phyloP scores from a whole-genome alignment of 108 stramenopile genomes.

The Thalassiosira profunda region DNA sequence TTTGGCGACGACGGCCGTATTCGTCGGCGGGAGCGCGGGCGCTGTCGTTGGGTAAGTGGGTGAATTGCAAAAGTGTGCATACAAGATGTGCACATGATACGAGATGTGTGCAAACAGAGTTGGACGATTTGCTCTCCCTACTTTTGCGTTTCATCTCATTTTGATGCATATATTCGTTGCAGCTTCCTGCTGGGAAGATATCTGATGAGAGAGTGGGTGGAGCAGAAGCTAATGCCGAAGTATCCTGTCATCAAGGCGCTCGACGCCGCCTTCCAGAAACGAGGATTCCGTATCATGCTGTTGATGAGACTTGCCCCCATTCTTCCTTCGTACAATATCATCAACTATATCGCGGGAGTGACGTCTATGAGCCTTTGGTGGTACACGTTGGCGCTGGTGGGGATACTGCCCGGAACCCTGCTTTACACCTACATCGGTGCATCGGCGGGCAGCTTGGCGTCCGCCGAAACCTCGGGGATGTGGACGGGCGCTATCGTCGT shows the following conservation, averaged over 20 bases:
- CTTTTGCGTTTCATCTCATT: no score
- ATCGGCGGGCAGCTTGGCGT: slow-evolving; percentile 60
- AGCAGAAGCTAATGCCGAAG: slow-evolving; percentile 38
- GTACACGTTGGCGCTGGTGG: slow-evolving; percentile 61
- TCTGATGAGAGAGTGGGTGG: slow-evolving; percentile 64
- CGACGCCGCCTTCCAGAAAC: slow-evolving; percentile 59
- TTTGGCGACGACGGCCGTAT: slow-evolving; percentile 60
- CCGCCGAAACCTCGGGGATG: slow-evolving; percentile 32
- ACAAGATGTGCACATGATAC: no score
- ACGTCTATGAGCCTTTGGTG: slow-evolving; percentile 51
- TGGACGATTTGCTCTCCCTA: no score
- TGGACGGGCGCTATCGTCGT: slow-evolving; percentile 44
- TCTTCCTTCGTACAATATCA: slow-evolving; percentile 70
- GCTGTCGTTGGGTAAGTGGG: no score
- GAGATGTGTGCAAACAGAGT: no score
- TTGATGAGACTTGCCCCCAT: slow-evolving; percentile 70
- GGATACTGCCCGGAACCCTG: slow-evolving; percentile 78
- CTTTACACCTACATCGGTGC: slow-evolving; percentile 84
- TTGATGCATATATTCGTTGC: no score
- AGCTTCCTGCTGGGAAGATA: slow-evolving; percentile 71
- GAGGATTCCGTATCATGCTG: slow-evolving; percentile 74
- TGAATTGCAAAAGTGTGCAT: no score
- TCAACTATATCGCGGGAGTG: slow-evolving; percentile 73
- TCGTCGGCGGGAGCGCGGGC: slow-evolving; percentile 53
- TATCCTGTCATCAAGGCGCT: slow-evolving; percentile 64